Evolutionary conservation across 202 grass and related monocot genomes (phyloP).

Genomic region (Musa balbisiana): DNA sequence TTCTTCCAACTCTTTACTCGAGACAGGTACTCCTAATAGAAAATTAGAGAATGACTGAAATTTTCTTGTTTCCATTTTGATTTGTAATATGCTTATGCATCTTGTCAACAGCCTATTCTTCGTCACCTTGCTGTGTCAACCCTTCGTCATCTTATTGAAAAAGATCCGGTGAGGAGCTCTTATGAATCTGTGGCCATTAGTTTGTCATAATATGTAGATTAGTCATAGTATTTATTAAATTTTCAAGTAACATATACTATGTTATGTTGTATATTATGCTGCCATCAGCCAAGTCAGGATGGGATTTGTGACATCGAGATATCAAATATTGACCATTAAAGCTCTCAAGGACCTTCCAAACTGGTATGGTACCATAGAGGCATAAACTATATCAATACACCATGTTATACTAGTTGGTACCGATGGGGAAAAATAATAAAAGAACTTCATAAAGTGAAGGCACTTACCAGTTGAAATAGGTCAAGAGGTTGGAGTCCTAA

Average conservation of each 20-base stretch:
- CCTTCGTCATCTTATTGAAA: conserved; percentile 73
- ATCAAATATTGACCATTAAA: no score
- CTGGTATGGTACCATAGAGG: no score
- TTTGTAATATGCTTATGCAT: conserved; percentile 22
- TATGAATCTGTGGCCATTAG: not conserved
- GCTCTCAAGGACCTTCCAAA: no score
- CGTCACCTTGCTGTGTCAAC: conserved; percentile 83
- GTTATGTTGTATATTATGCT: not conserved
- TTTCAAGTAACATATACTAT: not conserved
- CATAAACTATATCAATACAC: no score
- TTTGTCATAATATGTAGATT: not conserved
- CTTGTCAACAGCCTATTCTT: conserved; percentile 69
- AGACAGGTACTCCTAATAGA: conserved; percentile 51
- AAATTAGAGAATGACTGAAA: not conserved
- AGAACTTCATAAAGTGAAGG: no score
- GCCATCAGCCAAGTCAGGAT: no score
- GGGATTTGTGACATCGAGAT: no score
- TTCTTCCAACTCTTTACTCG: conserved; percentile 68
- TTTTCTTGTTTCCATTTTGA: conserved; percentile 9
- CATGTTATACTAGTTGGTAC: no score
- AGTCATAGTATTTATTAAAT: not conserved
- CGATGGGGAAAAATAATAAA: no score
- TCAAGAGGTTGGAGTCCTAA: no score
- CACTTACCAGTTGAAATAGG: no score
- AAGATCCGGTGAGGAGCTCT: conserved; percentile 68